Evolutionary conservation across 345 rosid genomes (phyloP).

Genomic region (Barbarea vulgaris): DNA sequence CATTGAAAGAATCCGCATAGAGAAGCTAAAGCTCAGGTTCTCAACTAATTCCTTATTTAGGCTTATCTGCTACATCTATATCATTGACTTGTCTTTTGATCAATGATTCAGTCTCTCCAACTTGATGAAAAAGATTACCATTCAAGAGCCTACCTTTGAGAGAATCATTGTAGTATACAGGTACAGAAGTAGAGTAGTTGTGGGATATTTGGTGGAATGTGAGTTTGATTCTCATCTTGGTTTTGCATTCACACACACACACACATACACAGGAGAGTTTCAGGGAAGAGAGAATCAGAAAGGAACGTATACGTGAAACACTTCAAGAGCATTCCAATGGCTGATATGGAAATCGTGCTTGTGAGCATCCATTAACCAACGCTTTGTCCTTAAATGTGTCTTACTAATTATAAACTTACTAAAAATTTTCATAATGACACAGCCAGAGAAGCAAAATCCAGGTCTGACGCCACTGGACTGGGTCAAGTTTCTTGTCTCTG

Average conservation of each 20-base stretch:
- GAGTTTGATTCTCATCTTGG: constrained; percentile 5
- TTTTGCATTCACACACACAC: not conserved
- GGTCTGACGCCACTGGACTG: constrained; percentile 89
- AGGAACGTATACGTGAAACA: constrained; percentile 68
- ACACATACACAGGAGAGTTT: constrained; percentile 53
- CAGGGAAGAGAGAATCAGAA: constrained; percentile 46
- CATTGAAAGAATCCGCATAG: constrained; percentile 66
- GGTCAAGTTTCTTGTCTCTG: constrained; percentile 79
- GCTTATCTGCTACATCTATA: not conserved
- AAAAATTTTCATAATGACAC: constrained; percentile 36
- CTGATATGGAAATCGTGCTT: constrained; percentile 90
- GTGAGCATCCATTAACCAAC: constrained; percentile 48
- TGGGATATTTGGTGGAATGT: not conserved
- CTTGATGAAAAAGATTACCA: constrained; percentile 58
- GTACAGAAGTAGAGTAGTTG: constrained; percentile 36
- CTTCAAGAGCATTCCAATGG: constrained; percentile 85
- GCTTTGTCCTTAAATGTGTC: not conserved
- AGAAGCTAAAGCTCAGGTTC: constrained; percentile 66
- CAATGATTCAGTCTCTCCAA: constrained; percentile 50
- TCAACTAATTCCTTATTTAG: not conserved
- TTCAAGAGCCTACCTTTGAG: constrained; percentile 82
- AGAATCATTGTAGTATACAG: constrained; percentile 83
- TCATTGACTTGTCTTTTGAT: constrained; percentile 1
- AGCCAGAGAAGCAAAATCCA: constrained; percentile 93
- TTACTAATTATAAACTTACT: not conserved